A percentile compares a stretch with the other conserved stretches of the same genome.
These are phyloP conservation scores for Zymoseptoria brevis DNA, from an alignment of 2,329 filamentous ascomycete genomes.

Conservation along the genomic window DNA sequence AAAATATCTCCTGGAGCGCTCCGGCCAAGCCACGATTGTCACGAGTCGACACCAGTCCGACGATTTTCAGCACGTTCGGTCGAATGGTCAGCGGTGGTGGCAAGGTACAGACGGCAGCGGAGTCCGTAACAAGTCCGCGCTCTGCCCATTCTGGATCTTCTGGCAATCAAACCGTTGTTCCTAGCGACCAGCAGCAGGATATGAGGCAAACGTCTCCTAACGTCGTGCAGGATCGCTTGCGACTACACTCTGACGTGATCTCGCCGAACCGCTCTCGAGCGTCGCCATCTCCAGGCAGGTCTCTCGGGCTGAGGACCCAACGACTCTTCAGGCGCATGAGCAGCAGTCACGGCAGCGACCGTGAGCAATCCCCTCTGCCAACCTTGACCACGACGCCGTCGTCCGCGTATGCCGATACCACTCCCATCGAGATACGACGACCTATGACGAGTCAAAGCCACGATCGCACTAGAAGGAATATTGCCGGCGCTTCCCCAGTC, in stretches of 20 bases:
- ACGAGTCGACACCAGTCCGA: constrained; percentile 26
- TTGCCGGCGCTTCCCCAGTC: background rate
- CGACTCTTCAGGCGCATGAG: constrained; percentile 28
- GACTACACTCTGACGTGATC: constrained; percentile 3
- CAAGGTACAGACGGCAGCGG: constrained; percentile 8
- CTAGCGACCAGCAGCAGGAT: constrained; percentile 8
- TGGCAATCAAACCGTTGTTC: constrained; percentile 19
- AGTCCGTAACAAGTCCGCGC: constrained; percentile 16
- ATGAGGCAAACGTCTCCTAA: constrained; percentile 9
- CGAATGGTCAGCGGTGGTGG: constrained; percentile 10
- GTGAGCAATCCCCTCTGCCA: constrained; percentile 13
- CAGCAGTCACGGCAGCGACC: constrained; percentile 17
- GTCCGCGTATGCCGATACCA: constrained; percentile 11
- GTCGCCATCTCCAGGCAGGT: constrained; percentile 20
- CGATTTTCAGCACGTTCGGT: constrained; percentile 11
- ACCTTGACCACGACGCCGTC: constrained; percentile 16
- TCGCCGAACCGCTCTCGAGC: constrained; percentile 11
- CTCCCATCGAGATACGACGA: constrained; percentile 6
- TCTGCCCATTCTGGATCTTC: constrained; percentile 22
- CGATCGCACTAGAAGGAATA: constrained; percentile 7
- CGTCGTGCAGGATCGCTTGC: constrained; percentile 1
- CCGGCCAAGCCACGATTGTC: constrained; percentile 21
- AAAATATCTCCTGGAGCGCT: constrained; percentile 12
- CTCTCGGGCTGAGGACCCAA: constrained; percentile 25
- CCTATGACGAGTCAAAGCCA: constrained; percentile 16